Conservation (phyloP, 345 rosid genomes). For the Anastatica hierochuntica region DNA sequence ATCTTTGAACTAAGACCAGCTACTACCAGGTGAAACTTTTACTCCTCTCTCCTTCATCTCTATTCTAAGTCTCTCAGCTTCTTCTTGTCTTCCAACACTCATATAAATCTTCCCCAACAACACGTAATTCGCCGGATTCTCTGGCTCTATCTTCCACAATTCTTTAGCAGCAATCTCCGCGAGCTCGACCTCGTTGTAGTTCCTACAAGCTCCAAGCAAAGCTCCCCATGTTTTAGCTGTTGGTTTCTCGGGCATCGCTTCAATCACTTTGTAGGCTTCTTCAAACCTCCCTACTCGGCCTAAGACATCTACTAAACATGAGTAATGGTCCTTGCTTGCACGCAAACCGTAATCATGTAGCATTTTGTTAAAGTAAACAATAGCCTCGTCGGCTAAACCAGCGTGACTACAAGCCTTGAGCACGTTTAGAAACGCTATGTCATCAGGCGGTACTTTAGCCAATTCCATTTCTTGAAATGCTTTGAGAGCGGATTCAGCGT, state of each 20-base stretch:
- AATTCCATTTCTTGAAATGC: slow-evolving; percentile 47
- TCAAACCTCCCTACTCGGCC: slow-evolving; percentile 49
- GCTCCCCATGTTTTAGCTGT: slow-evolving; percentile 63
- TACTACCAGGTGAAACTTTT: slow-evolving; percentile 42
- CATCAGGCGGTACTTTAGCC: slow-evolving; percentile 43
- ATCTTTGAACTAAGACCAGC: slow-evolving; percentile 41
- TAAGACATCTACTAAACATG: slow-evolving; percentile 52
- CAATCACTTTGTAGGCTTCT: slow-evolving; percentile 42
- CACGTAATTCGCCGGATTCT: slow-evolving; percentile 48
- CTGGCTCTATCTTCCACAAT: slow-evolving; percentile 45
- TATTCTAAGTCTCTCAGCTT: slow-evolving; percentile 43
- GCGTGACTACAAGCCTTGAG: slow-evolving; percentile 62
- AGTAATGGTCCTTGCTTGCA: slow-evolving; percentile 47
- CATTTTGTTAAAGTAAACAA: slow-evolving; percentile 33
- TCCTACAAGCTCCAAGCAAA: slow-evolving; percentile 50
- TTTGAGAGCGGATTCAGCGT: slow-evolving; percentile 37
- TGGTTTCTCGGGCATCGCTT: slow-evolving; percentile 40
- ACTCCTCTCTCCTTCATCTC: slow-evolving; percentile 48
- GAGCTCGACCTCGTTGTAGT: slow-evolving; percentile 45
- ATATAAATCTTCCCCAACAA: slow-evolving; percentile 42
- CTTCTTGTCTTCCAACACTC: slow-evolving; percentile 46
- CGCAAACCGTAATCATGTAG: slow-evolving; percentile 27
- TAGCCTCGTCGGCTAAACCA: slow-evolving; percentile 54
- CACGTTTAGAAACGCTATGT: slow-evolving; percentile 44
- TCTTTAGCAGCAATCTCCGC: slow-evolving; percentile 52